A percentile compares a stretch with the other conserved stretches of the same genome.
phyloP scores from a whole-genome alignment of 1,284 basidiomycete genomes.

The Ceratobasidium sp. region DNA sequence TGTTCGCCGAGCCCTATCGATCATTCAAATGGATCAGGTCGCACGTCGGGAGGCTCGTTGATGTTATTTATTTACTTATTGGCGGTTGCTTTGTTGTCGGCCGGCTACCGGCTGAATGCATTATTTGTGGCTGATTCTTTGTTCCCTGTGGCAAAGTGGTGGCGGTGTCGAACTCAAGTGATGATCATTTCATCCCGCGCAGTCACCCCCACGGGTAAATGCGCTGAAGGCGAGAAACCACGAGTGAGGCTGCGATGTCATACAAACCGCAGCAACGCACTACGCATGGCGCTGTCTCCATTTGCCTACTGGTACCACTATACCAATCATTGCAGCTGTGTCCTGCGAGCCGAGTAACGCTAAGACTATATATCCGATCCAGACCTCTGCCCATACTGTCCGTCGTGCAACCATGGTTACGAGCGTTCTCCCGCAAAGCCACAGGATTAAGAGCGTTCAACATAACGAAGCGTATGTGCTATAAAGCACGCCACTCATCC shows the following conservation, averaged over 20 bases:
- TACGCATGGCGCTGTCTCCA: not conserved
- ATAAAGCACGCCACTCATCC: not conserved
- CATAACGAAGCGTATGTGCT: not conserved
- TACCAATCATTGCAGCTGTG: too few species aligned
- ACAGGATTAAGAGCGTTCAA: slow-evolving; percentile 20
- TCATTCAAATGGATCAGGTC: slow-evolving; percentile 22
- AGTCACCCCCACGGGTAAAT: not conserved
- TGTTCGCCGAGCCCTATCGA: slow-evolving; percentile 33
- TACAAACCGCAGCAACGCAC: not conserved
- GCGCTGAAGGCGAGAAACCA: not conserved
- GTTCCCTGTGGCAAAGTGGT: slow-evolving; percentile 33
- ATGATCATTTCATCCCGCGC: slow-evolving; percentile 13
- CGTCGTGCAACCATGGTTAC: slow-evolving; percentile 38
- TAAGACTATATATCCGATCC: slow-evolving; percentile 14
- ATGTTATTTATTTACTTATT: slow-evolving; percentile 3
- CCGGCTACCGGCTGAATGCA: not conserved
- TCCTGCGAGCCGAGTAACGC: slow-evolving; percentile 18
- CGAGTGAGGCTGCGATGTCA: not conserved
- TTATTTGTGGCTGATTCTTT: slow-evolving; percentile 36
- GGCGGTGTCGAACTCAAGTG: slow-evolving; percentile 15
- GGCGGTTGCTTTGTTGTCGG: not conserved
- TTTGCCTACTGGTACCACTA: not conserved
- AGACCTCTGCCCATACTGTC: slow-evolving; percentile 12
- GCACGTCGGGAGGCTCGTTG: not conserved
- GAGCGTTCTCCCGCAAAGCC: slow-evolving; percentile 30